Base-by-base conservation (phyloP, 257 asterid species). In the Coffea canephora region DNA sequence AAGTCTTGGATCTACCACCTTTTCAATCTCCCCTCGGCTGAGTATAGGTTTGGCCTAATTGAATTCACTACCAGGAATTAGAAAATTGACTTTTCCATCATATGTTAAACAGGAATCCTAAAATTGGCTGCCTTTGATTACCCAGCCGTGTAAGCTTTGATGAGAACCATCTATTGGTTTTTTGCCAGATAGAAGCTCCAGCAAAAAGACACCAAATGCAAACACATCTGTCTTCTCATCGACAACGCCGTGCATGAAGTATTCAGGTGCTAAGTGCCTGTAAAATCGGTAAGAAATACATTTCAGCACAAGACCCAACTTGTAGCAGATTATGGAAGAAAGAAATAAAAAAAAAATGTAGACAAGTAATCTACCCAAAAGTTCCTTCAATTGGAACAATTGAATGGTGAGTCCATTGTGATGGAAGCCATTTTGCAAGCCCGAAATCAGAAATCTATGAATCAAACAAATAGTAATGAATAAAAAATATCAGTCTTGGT, bases 351-450 rank as follows among this genome's bases (percentile, higher is more conserved):
- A 45, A 27, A 5, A 34, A 36, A 31, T 31, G 34, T 9, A 27
- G 9, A 41, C 55, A 55, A 69, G 6, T 23, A 41, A 2, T 46
- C 69, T 91, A 91, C 97, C 99, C 99, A 83, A 95, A 93, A 82
- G 99, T 95, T 48, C 99, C 99, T 88, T 95, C 99, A 62, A 95
- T 95, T 73, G 98, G 99, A 83, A 85, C 96, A 73, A 95, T 91
- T 9, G 98, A 93, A 80, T 93, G 98, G 78, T 95, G 99, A 39
- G 90, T 93, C 99, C 97, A 95, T 74, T 95, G 96, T 36, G 99
- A 92, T 54, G 99, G 99, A 79, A 95, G 99, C 99, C 99, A 95
- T 88, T 95, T 95, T 57, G 99, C 98, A 41, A 95, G 84, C 43
- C 99, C 99, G 80, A 95, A 95, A 80, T 95, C 98, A 39, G 98